Base-by-base conservation (phyloP, 73 alveolate species). In the Urostyla sp. region DNA sequence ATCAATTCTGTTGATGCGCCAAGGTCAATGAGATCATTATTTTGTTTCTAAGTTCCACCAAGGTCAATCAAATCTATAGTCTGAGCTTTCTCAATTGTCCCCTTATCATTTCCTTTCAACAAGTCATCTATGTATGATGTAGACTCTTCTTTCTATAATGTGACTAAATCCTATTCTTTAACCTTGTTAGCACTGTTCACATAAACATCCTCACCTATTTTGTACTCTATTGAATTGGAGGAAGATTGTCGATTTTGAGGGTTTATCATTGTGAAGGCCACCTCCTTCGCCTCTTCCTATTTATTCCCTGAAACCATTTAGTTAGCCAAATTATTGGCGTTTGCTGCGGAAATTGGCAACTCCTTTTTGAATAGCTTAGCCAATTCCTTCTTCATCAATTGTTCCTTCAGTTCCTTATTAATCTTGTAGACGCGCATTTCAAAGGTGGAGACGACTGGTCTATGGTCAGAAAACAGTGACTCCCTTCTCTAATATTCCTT, bases 391-490 rank as follows among this genome's bases (percentile, higher is more conserved):
- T 8, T 31, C 36, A 56, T 78, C 7, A 91, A 32, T 37, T 54
- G 61, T 60, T 69, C 80, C 58, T 80, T 86, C 50, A 74, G 80
- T 30, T 67, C 75, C 45, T 79, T 54, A 73, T 80, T 58, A 27
- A 91, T 72, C 60, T 78, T 87, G 43, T 86, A 82, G 34, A 94
- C 92, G 60, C 87, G 77, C 16, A 94, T 74, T 43, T 83, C 56
- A 72, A 84, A 91, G 32, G 76, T 35, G 0, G 95, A 88, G 43
- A 80, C 67, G 20, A 95, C 94, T 23, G 99, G 99, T 38, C 97
- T 91, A 53, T 95, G 99, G 81, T 95, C 99, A 49, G 97, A 87
- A 58, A 94, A 90, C 49, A 85, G 54, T 23, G 90, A 88, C 63
- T 94, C 94, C 51, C 87, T 90, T 67, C 98, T 89, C 73, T 85